Conservation (phyloP, 2,329 filamentous ascomycete genomes). For the Fusarium siculi region DNA sequence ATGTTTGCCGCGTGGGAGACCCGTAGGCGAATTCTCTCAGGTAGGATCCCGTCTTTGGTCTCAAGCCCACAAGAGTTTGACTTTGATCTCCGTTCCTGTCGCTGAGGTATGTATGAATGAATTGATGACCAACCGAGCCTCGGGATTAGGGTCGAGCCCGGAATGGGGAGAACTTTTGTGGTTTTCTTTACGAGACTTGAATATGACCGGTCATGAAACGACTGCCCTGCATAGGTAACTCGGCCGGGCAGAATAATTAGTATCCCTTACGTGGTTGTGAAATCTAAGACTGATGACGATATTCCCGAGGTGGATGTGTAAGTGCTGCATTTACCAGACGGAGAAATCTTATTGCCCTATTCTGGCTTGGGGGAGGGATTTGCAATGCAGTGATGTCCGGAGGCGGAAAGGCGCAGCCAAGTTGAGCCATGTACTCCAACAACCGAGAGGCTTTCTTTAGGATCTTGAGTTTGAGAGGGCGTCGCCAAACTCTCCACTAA, state of each 20-base stretch:
- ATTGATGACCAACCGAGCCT: not conserved
- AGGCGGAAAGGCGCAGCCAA: conserved; percentile 27
- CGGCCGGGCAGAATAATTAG: not conserved
- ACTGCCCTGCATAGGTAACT: not conserved
- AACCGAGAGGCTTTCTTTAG: not conserved
- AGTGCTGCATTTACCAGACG: not conserved
- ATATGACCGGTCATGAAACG: not conserved
- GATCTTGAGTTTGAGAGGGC: not conserved
- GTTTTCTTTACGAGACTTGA: not conserved
- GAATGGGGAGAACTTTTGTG: not conserved
- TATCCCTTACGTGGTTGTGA: not conserved
- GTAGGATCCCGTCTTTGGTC: not conserved
- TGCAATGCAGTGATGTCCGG: conserved; percentile 12
- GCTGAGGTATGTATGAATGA: conserved; percentile 4
- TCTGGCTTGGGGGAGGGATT: not conserved
- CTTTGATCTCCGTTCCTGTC: conserved; percentile 43
- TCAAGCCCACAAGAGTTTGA: conserved; percentile 31
- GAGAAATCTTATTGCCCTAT: not conserved
- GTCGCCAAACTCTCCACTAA: not conserved
- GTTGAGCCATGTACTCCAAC: not conserved
- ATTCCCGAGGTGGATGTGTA: not conserved
- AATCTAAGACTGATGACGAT: not conserved
- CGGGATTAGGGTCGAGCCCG: not conserved
- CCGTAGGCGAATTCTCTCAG: not conserved
- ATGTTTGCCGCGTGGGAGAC: conserved; percentile 4